Conservation (phyloP, 2,329 filamentous ascomycete species). For the Xylaria sp. region DNA sequence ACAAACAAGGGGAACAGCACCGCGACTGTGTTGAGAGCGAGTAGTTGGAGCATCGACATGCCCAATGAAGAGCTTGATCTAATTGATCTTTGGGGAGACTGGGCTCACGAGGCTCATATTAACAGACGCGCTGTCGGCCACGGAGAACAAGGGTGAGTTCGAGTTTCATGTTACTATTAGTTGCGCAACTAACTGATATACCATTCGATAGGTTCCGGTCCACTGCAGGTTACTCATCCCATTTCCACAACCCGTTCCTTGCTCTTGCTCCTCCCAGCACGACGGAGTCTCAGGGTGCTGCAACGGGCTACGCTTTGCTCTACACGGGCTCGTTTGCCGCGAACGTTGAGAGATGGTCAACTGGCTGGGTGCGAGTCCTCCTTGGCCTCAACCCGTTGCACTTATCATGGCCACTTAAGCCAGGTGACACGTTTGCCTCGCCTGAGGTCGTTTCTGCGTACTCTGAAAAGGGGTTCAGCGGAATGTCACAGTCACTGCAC, state of each 20-base stretch:
- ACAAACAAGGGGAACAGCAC: conserved; percentile 66
- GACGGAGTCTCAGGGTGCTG: conserved; percentile 70
- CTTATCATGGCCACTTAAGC: conserved; percentile 66
- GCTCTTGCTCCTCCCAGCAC: conserved; percentile 65
- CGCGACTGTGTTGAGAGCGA: conserved; percentile 66
- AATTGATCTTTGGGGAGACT: conserved; percentile 71
- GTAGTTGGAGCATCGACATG: conserved; percentile 71
- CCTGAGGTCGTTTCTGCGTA: conserved; percentile 73
- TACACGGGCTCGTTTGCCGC: conserved; percentile 72
- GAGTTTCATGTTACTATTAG: not conserved
- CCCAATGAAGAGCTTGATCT: conserved; percentile 71
- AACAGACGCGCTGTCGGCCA: conserved; percentile 66
- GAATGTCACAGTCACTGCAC: conserved; percentile 71
- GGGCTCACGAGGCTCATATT: conserved; percentile 68
- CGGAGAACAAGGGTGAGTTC: conserved; percentile 63
- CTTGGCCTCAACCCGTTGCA: conserved; percentile 71
- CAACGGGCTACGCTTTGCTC: conserved; percentile 73
- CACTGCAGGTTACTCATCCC: conserved; percentile 70
- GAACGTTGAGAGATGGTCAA: conserved; percentile 70
- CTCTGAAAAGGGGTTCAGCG: conserved; percentile 67
- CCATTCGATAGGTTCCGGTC: conserved; percentile 64
- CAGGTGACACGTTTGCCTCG: conserved; percentile 67
- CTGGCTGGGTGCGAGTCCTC: conserved; percentile 69
- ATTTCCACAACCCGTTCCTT: conserved; percentile 73
- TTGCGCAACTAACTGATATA: conserved; percentile 16